Evolutionary conservation across 139 green algal species (phyloP).

Genomic region (Pleodorina starrii): DNA sequence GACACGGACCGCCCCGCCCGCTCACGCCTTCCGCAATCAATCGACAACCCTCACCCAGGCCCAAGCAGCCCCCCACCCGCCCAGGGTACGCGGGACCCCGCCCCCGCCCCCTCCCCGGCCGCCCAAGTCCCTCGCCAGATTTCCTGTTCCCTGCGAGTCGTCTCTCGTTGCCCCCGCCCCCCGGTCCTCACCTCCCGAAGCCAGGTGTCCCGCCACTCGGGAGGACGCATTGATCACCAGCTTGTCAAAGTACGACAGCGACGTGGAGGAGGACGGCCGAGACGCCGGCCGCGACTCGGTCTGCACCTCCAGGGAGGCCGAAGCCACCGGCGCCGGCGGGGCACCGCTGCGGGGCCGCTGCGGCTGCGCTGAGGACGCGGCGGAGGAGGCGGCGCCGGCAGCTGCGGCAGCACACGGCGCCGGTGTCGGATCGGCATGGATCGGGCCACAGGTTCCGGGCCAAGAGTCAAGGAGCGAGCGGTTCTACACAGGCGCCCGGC

Average conservation of each 20-base stretch:
- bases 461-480: too few relatives aligned
- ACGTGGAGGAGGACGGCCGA: conserved; percentile 21
- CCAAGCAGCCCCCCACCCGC: too few relatives aligned
- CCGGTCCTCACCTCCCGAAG: conserved; percentile 4
- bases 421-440: too few relatives aligned
- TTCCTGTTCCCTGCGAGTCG: too few relatives aligned
- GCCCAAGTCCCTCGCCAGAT: background rate
- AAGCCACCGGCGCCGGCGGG: background rate
- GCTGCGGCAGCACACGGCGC: background rate
- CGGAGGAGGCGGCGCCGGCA: background rate
- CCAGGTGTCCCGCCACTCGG: conserved; percentile 26
- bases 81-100: background rate
- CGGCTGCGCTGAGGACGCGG: too few relatives aligned
- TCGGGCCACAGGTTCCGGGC: too few relatives aligned
- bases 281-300: conserved; percentile 16
- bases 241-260: conserved; percentile 50
- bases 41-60: too few relatives aligned
- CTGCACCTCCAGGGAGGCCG: conserved; percentile 31
- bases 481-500: too few relatives aligned
- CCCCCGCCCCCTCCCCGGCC: background rate
- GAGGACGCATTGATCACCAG: conserved; percentile 39
- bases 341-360: background rate
- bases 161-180: background rate
- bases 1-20: too few relatives aligned
- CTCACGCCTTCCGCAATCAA: too few relatives aligned